Base-by-base conservation (phyloP, 352 stramenopile species). In the Pythium brachiatum region DNA sequence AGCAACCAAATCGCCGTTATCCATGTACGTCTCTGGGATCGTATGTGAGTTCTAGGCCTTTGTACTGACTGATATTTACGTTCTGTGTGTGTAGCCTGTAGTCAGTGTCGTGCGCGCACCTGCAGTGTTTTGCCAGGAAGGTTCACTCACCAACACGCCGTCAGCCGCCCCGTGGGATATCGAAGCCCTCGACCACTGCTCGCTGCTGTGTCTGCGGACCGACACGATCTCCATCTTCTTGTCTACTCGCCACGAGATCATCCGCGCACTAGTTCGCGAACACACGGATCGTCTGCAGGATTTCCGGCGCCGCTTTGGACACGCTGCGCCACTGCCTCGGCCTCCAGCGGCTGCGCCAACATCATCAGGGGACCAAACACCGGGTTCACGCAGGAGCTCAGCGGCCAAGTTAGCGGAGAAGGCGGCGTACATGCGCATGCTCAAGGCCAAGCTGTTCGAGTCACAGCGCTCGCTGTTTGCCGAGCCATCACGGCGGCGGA, bases 111-210 rank as follows among this genome's bases (percentile, higher is more conserved):
- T 90, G 3, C 59, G 73, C 38, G 76, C 81, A 6, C 83, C 83
- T n/a, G 76, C 83, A 0, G 73, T 90, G n/a, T 86, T 92, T 57
- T 81, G 79, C 16, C 81, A 92, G 34, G 83, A 90, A 69, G 71
- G 69, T 12, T 75, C 70, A 2, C 74, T 88, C 21, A 70, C 59
- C 25, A 88, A 71, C 39, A 76, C 62, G 20, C 70, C 70, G 3
- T 62, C 57, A 8, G 50, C 68, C 0, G 76, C 78, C 15, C 76
- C 75, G 0, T 88, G 81, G 78, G 75, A 89, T 27, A 68, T 92
- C 43, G 72, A 89, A 39, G 72, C 83, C 2, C 69, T 90, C 8
- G 75, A 82, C 34, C 72, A 68, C n/a, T 89, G 77, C 36, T 72
- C 68, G n/a, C 53, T 92, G 41, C 56, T 87, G 0, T 90, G 81